A percentile compares a stretch with the other conserved stretches of the same genome.
phyloP scores from a whole-genome alignment of 257 asterid genomes.

The Solanum lignicaule region DNA sequence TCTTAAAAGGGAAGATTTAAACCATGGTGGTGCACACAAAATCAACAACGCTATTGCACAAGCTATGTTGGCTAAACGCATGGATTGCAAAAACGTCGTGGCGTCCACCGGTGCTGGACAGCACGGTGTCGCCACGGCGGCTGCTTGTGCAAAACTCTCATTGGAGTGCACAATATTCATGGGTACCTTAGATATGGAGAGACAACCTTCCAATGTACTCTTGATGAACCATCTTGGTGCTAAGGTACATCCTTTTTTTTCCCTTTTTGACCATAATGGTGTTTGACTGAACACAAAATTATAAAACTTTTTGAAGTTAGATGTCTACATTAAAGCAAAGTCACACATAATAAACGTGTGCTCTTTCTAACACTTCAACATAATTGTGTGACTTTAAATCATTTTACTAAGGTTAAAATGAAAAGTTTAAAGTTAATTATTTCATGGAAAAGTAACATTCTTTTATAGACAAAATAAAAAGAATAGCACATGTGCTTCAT shows the following conservation, averaged over 20 bases:
- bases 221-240: conserved; percentile 68
- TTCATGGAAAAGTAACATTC: too few relatives aligned
- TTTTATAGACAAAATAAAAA: not conserved
- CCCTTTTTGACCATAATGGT: not conserved
- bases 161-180: conserved; percentile 50
- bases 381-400: too few relatives aligned
- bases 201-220: conserved; percentile 46
- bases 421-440: too few relatives aligned
- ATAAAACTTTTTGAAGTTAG: not conserved
- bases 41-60: conserved; percentile 87
- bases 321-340: not conserved
- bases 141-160: conserved; percentile 59
- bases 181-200: conserved; percentile 46
- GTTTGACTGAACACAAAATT: not conserved
- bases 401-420: not conserved
- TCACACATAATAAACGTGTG: too few relatives aligned
- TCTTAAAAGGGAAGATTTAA: conserved; percentile 72
- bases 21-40: conserved; percentile 70
- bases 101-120: conserved; percentile 83
- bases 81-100: conserved; percentile 33
- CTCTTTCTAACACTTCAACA: too few relatives aligned
- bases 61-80: conserved; percentile 74
- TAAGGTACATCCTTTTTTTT: conserved; percentile 16
- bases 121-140: conserved; percentile 78
- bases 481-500: not conserved